Base-by-base conservation (phyloP, 2,329 filamentous ascomycete genomes). In the Phoma herbarum region DNA sequence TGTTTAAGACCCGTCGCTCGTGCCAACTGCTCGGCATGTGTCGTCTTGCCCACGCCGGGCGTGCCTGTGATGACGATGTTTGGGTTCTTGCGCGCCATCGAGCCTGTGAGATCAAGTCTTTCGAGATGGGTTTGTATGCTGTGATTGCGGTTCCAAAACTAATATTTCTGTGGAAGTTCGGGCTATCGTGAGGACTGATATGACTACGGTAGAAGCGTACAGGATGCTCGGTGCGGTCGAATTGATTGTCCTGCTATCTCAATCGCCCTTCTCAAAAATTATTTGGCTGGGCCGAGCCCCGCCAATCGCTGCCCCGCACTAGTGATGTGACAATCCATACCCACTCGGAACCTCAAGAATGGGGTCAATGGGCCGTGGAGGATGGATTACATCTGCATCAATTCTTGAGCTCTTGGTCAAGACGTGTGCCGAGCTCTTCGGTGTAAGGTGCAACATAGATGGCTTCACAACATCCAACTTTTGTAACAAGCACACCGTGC, bases 41-140 rank as follows among this genome's bases (percentile, higher is more conserved):
- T 96, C 18, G 93, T 97, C 82, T 99, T 99, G 73, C 95, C 95
- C 26, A 96, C 92, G 54, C 95, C 95, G 0, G 95, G 95, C 20
- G 95, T 99, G 64, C 95, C 95, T 39, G 95, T 98, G 66, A 99
- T 85, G 67, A 99, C 90, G 71, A 99, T 92, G 78, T 98, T 99
- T 28, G 95, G 95, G 62, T 75, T 73, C 56, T 75, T 76, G 57
- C 81, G 78, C 60, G 76, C 71, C 75, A 79, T 79, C 20, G 42
- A 61, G 33, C 33, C 11, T 33, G 16, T 3, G 6, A 16, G 11
- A 5, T 44, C 28, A 7, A 4, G 37, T 6, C n/a, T n/a, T 41
- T 8, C 37, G 18, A 41, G 35, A 39, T 18, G n/a, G n/a, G n/a
- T n/a, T n/a, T n/a, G n/a, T n/a, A n/a, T n/a, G n/a, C n/a, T n/a